phyloP scores from a whole-genome alignment of 2,329 filamentous ascomycete genomes.

The Leptographium flavum region DNA sequence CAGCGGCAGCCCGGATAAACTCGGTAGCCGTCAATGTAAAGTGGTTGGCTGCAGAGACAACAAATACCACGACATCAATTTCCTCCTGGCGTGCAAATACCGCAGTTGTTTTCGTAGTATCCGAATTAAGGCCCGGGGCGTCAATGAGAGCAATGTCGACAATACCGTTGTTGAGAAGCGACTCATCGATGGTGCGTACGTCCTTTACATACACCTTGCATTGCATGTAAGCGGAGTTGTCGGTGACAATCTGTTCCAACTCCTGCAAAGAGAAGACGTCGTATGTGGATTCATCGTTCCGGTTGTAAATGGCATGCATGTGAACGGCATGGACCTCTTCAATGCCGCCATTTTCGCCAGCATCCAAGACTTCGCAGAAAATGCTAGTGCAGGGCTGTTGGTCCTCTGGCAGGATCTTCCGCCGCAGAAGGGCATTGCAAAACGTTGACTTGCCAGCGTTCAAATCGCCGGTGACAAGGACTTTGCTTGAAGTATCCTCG shows the following conservation, averaged over 20 bases:
- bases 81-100: slow-evolving; percentile 96
- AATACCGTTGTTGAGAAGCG: slow-evolving; percentile 89
- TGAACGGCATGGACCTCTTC: slow-evolving; percentile 96
- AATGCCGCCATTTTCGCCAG: slow-evolving; percentile 74
- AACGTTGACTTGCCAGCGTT: slow-evolving; percentile 98
- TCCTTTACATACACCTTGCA: slow-evolving; percentile 97
- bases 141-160: slow-evolving; percentile 97
- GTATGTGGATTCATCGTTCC: slow-evolving; percentile 87
- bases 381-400: slow-evolving; percentile 97
- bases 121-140: slow-evolving; percentile 86
- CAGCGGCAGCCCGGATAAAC: slow-evolving; percentile 88
- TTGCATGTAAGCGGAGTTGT: slow-evolving; percentile 78
- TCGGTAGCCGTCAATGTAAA: slow-evolving; percentile 97
- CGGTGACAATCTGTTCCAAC: slow-evolving; percentile 77
- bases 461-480: slow-evolving; percentile 85
- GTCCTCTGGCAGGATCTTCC: slow-evolving; percentile 89
- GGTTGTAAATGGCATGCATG: slow-evolving; percentile 63
- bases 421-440: slow-evolving; percentile 86
- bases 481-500: slow-evolving; percentile 94
- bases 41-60: slow-evolving; percentile 93
- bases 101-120: slow-evolving; percentile 93
- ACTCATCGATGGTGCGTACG: slow-evolving; percentile 77
- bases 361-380: slow-evolving; percentile 93
- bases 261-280: slow-evolving; percentile 68
- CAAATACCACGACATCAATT: slow-evolving; percentile 97